Percentiles rank a stretch among this genome's conserved stretches.
These are phyloP conservation scores for Aciculoconidium aculeatum DNA, from an alignment of 805 yeast genomes.

Conservation along the genomic window DNA sequence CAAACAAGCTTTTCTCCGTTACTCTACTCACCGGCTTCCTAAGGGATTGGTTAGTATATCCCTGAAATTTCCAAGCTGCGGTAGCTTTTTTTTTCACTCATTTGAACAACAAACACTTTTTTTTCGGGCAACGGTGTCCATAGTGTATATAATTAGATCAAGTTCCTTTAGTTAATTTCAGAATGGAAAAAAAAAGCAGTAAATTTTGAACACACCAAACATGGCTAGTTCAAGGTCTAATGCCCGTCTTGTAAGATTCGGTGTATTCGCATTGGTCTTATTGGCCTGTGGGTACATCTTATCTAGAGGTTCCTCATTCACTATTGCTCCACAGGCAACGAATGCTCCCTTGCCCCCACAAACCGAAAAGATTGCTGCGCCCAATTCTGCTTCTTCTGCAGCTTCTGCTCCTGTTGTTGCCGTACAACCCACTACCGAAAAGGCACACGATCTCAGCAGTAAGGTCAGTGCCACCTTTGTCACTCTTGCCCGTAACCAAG, in stretches of 20 bases:
- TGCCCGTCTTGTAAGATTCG: constrained; percentile 44
- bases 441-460: constrained; percentile 6
- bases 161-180: too few relatives aligned
- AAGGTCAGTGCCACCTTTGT: constrained; percentile 76
- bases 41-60: too few relatives aligned
- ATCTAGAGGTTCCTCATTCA: constrained; percentile 40
- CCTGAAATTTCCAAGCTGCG: too few relatives aligned
- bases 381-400: constrained; percentile 8
- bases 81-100: too few relatives aligned
- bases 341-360: constrained; percentile 6
- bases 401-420: constrained; percentile 9
- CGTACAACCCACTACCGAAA: constrained; percentile 8
- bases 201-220: constrained; percentile 2
- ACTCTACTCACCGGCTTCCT: too few relatives aligned
- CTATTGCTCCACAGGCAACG: constrained; percentile 18
- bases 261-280: constrained; percentile 40
- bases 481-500: constrained; percentile 72
- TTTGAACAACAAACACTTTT: too few relatives aligned
- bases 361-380: constrained; percentile 4
- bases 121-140: too few relatives aligned
- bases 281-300: constrained; percentile 44
- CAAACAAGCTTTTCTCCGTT: too few relatives aligned
- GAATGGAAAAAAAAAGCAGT: too few relatives aligned
- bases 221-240: constrained; percentile 39
- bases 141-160: too few relatives aligned